Percentiles rank a stretch among this genome's conserved stretches.
phyloP scores from a whole-genome alignment of 306 rosid genomes.

The Mimosa bimucronata region DNA sequence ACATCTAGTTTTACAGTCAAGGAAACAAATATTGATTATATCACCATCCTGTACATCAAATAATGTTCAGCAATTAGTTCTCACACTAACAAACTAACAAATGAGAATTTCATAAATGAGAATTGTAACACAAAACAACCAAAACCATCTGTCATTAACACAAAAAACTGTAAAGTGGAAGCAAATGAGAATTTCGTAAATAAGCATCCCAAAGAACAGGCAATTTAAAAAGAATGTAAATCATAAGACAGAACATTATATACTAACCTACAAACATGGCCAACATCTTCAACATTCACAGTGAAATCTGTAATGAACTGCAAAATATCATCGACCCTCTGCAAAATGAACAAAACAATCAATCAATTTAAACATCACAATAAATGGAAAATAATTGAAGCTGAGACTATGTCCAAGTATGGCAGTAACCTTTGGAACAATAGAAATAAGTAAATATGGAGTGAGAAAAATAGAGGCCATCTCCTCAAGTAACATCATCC shows the following conservation, averaged over 20 bases:
- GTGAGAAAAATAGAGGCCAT: constrained; percentile 96
- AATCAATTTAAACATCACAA: constrained; percentile 27
- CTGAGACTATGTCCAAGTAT: constrained; percentile 14
- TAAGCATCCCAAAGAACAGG: neutral
- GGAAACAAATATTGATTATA: no score
- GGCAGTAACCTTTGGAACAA: constrained; percentile 81
- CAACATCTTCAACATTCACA: constrained; percentile 87
- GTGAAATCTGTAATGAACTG: constrained; percentile 84
- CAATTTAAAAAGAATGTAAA: constrained; percentile 12
- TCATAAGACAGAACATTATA: constrained; percentile 3
- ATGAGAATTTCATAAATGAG: no score
- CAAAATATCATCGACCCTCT: constrained; percentile 93
- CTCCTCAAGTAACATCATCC: constrained; percentile 98
- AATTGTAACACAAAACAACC: constrained; percentile 27
- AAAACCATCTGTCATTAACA: neutral
- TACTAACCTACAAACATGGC: constrained; percentile 94
- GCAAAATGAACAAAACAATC: constrained; percentile 47
- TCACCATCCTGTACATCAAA: no score
- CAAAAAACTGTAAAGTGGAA: neutral
- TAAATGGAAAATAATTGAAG: constrained; percentile 17
- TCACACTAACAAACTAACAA: no score
- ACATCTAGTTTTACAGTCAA: no score
- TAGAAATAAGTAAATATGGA: constrained; percentile 80
- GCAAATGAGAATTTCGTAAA: neutral
- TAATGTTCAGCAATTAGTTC: no score